Evolutionary conservation across 805 yeast genomes (phyloP).

Genomic region (Lipomyces sp.): DNA sequence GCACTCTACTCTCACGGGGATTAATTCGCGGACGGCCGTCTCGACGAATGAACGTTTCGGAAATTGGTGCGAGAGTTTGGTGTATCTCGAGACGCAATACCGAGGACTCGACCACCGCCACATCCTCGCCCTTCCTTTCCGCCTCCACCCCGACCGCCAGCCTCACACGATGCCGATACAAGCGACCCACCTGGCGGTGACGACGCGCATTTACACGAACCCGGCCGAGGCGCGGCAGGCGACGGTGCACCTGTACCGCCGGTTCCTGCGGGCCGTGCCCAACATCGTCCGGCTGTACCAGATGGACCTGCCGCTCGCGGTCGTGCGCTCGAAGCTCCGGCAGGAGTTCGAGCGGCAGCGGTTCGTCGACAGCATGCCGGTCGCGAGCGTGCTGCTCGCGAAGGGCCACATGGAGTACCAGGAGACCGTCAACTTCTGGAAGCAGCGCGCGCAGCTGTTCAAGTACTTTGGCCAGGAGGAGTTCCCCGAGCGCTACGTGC

Average conservation of each 20-base stretch:
- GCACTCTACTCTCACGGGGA: too few species aligned
- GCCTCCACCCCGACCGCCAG: too few species aligned
- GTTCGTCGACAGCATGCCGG: constrained; percentile 62
- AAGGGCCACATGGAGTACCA: constrained; percentile 91
- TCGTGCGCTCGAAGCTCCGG: constrained; percentile 77
- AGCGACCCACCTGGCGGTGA: constrained; percentile 81
- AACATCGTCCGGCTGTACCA: constrained; percentile 62
- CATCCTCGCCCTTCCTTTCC: too few species aligned
- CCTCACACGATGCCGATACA: constrained; percentile 50
- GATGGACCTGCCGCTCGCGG: constrained; percentile 72
- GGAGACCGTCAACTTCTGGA: constrained; percentile 85
- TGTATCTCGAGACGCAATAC: too few species aligned
- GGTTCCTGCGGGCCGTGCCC: constrained; percentile 57
- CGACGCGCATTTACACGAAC: constrained; percentile 64
- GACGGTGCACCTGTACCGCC: constrained; percentile 68
- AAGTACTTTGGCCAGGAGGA: constrained; percentile 71
- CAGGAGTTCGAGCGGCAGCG: constrained; percentile 87
- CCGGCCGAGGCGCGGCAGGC: constrained; percentile 60
- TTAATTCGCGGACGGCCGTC: too few species aligned
- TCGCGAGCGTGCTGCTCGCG: constrained; percentile 65
- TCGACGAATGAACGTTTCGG: too few species aligned
- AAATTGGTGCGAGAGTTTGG: too few species aligned
- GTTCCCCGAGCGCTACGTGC: constrained; percentile 52
- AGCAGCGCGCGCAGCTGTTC: constrained; percentile 80
- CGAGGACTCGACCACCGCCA: too few species aligned